Percentiles rank a stretch among this genome's conserved stretches.
Evolutionary conservation across 2,329 filamentous ascomycete species (phyloP).

Genomic region (Grosmannia huntii): DNA sequence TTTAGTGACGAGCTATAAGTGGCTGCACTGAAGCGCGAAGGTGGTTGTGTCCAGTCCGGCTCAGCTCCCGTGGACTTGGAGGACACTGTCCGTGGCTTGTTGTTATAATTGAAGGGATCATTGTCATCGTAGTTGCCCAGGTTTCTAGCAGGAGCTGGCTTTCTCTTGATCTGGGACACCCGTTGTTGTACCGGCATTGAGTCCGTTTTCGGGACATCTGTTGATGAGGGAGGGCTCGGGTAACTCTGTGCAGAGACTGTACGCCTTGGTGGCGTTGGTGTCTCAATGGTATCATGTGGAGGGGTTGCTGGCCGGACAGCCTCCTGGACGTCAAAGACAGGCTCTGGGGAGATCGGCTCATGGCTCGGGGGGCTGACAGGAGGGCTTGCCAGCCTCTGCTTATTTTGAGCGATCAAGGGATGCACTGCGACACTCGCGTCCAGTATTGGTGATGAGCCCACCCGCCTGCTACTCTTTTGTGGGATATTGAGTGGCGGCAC

Average conservation of each 20-base stretch:
- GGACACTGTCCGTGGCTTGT: neutral
- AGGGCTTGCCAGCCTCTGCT: slow-evolving; percentile 14
- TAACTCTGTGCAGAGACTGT: slow-evolving; percentile 15
- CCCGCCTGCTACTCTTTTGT: slow-evolving; percentile 34
- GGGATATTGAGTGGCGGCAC: slow-evolving; percentile 45
- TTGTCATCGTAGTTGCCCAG: slow-evolving; percentile 11
- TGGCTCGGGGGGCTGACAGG: slow-evolving; percentile 17
- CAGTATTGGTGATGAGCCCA: slow-evolving; percentile 12
- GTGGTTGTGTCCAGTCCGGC: slow-evolving; percentile 33
- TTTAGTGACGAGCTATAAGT: slow-evolving; percentile 44
- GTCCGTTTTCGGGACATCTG: slow-evolving; percentile 11
- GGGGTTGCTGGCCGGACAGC: slow-evolving; percentile 16
- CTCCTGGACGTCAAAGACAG: slow-evolving; percentile 19
- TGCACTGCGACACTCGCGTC: slow-evolving; percentile 5
- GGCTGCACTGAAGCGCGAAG: slow-evolving; percentile 51
- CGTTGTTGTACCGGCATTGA: neutral
- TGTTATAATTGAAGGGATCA: slow-evolving; percentile 14
- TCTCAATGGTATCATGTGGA: slow-evolving; percentile 4
- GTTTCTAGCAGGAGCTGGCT: slow-evolving; percentile 5
- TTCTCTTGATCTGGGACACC: slow-evolving; percentile 5
- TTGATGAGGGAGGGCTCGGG: slow-evolving; percentile 26
- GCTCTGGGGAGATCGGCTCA: slow-evolving; percentile 17
- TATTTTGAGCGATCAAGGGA: neutral
- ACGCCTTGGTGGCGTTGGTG: slow-evolving; percentile 11
- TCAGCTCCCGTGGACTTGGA: slow-evolving; percentile 12